These are phyloP conservation scores for Aspergillus latus DNA, from an alignment of 2,329 filamentous ascomycete genomes.

Conservation along the genomic window DNA sequence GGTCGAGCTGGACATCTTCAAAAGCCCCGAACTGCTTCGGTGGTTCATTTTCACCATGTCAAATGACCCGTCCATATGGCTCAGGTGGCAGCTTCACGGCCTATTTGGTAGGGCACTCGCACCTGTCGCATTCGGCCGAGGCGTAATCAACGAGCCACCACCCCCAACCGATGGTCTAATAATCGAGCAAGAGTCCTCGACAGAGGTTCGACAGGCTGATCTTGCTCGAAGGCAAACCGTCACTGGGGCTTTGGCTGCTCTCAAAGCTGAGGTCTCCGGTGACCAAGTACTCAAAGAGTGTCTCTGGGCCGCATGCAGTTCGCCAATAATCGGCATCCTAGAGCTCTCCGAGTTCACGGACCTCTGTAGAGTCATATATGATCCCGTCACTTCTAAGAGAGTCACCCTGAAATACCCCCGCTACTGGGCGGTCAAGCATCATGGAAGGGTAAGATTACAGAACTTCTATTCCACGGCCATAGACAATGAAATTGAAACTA, in stretches of 20 bases:
- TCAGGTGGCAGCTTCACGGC: conserved; percentile 54
- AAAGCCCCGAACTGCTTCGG: conserved; percentile 51
- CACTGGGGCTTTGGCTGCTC: conserved; percentile 57
- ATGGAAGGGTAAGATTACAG: conserved; percentile 48
- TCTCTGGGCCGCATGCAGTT: conserved; percentile 58
- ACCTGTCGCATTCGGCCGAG: conserved; percentile 59
- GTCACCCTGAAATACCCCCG: conserved; percentile 56
- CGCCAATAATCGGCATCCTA: conserved; percentile 50
- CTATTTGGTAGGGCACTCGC: conserved; percentile 58
- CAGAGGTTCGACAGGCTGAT: conserved; percentile 53
- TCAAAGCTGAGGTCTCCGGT: conserved; percentile 54
- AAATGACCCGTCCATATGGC: conserved; percentile 58
- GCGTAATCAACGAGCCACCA: conserved; percentile 33
- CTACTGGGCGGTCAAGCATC: conserved; percentile 56
- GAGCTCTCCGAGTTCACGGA: conserved; percentile 60
- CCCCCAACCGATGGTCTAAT: conserved; percentile 49
- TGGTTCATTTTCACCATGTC: conserved; percentile 59
- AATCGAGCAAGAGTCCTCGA: conserved; percentile 57
- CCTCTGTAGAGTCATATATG: conserved; percentile 58
- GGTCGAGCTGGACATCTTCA: conserved; percentile 55
- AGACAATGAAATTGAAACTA: neutral
- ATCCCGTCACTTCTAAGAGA: conserved; percentile 50
- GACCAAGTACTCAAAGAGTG: conserved; percentile 53
- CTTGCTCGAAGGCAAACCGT: conserved; percentile 57
- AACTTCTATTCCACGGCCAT: neutral